These are phyloP conservation scores for Tuctoria greenei DNA, from an alignment of 176 grass and related monocot species.

Conservation along the genomic window DNA sequence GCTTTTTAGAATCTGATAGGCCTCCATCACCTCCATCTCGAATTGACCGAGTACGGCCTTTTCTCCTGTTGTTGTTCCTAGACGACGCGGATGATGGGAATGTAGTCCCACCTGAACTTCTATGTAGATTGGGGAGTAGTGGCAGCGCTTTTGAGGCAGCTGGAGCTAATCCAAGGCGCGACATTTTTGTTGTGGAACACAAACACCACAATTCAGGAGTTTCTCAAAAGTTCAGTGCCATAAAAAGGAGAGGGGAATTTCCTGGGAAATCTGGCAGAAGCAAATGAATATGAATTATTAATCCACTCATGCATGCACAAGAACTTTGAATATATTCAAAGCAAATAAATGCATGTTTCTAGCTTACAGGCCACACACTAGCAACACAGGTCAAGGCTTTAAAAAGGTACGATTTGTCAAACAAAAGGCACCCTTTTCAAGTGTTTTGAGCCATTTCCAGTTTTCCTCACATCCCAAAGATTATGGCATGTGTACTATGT, in stretches of 20 bases:
- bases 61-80: slow-evolving; percentile 33
- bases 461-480: not conserved
- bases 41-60: slow-evolving; percentile 36
- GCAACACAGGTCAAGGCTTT: not conserved
- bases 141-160: slow-evolving; percentile 38
- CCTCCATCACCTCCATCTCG: slow-evolving; percentile 44
- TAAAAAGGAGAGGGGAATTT: slow-evolving; percentile 24
- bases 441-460: not conserved
- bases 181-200: slow-evolving; percentile 21
- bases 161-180: slow-evolving; percentile 25
- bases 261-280: slow-evolving; percentile 26
- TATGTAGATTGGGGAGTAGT: slow-evolving; percentile 36
- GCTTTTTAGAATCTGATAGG: slow-evolving; percentile 43
- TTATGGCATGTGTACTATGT: not conserved
- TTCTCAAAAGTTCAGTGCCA: slow-evolving; percentile 41
- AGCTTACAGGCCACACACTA: not conserved
- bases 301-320: not conserved
- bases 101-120: slow-evolving; percentile 32
- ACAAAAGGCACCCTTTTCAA: not conserved
- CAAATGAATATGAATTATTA: slow-evolving; percentile 11
- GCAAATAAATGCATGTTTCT: not conserved
- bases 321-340: not conserved
- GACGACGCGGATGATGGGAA: slow-evolving; percentile 32
- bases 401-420: not conserved
- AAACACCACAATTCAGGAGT: slow-evolving; percentile 19